Percentiles rank a stretch among this genome's conserved stretches.
phyloP scores from a whole-genome alignment of 441 rosid species.

The Jatropha multifida region DNA sequence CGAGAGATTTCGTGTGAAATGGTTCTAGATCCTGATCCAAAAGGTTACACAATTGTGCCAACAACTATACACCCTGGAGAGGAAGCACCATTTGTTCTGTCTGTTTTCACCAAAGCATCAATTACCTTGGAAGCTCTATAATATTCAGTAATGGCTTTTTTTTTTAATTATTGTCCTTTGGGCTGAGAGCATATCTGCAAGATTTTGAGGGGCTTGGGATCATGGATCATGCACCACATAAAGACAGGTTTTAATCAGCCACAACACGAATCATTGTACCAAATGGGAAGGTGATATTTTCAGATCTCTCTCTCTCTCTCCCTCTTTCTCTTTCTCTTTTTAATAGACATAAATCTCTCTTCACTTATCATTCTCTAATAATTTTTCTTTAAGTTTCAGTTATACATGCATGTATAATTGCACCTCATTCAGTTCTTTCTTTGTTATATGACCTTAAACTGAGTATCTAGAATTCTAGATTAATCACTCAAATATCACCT shows the following conservation, averaged over 20 bases:
- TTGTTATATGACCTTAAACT: background rate
- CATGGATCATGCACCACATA: conserved; percentile 28
- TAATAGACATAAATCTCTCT: background rate
- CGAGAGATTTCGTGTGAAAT: conserved; percentile 99
- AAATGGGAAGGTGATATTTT: conserved; percentile 31
- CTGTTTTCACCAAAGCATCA: conserved; percentile 96
- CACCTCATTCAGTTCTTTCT: background rate
- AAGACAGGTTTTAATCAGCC: conserved; percentile 29
- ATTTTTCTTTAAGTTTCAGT: background rate
- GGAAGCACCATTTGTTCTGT: conserved; percentile 99
- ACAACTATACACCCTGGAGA: conserved; percentile 99
- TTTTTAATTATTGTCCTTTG: conserved; percentile 28
- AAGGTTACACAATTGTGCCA: conserved; percentile 98
- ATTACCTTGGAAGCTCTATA: conserved; percentile 81
- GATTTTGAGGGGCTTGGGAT: conserved; percentile 38
- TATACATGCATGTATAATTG: background rate
- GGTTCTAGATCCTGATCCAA: conserved; percentile 99
- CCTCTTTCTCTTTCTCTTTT: background rate
- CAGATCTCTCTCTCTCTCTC: background rate
- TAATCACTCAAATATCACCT: background rate
- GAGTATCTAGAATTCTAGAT: background rate
- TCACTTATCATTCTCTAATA: background rate
- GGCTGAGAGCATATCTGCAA: conserved; percentile 33
- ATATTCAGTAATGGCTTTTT: conserved; percentile 29
- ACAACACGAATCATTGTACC: conserved; percentile 22